Conservation (phyloP, 768 basidiomycete genomes). For the Amanita muscaria region DNA sequence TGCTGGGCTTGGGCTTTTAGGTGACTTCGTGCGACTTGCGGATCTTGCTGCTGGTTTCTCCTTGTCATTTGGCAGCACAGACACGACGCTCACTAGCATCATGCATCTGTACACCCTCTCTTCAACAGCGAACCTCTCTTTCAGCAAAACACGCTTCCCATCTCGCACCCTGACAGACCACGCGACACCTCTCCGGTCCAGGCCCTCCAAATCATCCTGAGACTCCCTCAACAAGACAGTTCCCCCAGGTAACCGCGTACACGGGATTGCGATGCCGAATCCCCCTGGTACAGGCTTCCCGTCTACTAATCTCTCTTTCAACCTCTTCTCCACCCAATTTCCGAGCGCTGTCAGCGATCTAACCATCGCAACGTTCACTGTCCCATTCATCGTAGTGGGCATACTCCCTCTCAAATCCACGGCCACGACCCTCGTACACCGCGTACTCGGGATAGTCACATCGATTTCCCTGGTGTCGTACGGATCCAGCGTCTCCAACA, state of each 20-base stretch:
- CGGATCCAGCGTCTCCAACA: slow-evolving; percentile 91
- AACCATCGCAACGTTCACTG: slow-evolving; percentile 75
- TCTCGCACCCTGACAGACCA: slow-evolving; percentile 62
- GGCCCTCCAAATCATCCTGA: slow-evolving; percentile 5
- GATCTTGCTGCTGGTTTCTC: neutral
- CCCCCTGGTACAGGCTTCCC: slow-evolving; percentile 28
- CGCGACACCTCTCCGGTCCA: slow-evolving; percentile 7
- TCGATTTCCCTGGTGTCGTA: slow-evolving; percentile 74
- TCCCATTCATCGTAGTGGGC: slow-evolving; percentile 76
- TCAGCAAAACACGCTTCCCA: slow-evolving; percentile 46
- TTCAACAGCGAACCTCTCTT: slow-evolving; percentile 42
- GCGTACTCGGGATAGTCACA: slow-evolving; percentile 88
- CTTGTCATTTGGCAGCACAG: slow-evolving; percentile 9
- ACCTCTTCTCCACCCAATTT: slow-evolving; percentile 31
- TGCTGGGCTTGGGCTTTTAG: slow-evolving; percentile 15
- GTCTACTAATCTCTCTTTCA: slow-evolving; percentile 29
- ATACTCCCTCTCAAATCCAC: slow-evolving; percentile 84
- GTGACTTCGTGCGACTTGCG: slow-evolving; percentile 2
- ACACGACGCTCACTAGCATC: slow-evolving; percentile 36
- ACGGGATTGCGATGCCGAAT: slow-evolving; percentile 5
- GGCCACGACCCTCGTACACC: slow-evolving; percentile 77
- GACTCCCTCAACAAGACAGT: slow-evolving; percentile 1
- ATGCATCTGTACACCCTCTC: slow-evolving; percentile 42
- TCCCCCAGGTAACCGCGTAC: slow-evolving; percentile 5
- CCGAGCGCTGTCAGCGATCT: slow-evolving; percentile 17